Percentiles rank a stretch among this genome's conserved stretches.
phyloP scores from a whole-genome alignment of 495 filamentous ascomycete species.

The Clavariopsis aquatica region DNA sequence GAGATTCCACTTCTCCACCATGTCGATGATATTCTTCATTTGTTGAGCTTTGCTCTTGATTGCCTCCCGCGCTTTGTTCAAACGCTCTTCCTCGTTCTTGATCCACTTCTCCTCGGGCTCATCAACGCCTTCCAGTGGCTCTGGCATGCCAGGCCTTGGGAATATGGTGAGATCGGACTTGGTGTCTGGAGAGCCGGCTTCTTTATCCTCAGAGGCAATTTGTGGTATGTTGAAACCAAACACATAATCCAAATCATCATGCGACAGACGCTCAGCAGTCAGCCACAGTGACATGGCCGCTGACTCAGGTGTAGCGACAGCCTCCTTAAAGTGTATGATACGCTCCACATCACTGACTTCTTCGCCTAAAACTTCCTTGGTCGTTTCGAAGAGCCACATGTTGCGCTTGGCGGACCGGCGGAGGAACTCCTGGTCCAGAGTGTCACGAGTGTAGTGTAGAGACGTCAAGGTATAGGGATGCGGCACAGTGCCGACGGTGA shows the following conservation, averaged over 20 bases:
- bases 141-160: conserved; percentile 19
- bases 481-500: conserved; percentile 82
- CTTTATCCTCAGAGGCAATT: conserved; percentile 53
- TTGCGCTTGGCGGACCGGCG: conserved; percentile 77
- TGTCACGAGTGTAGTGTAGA: conserved; percentile 55
- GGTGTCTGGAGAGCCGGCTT: conserved; percentile 32
- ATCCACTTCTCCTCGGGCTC: conserved; percentile 55
- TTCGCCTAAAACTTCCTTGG: conserved; percentile 64
- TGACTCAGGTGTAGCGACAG: conserved; percentile 66
- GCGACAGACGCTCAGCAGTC: conserved; percentile 65
- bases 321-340: conserved; percentile 76
- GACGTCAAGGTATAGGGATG: conserved; percentile 83
- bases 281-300: conserved; percentile 72
- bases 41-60: conserved; percentile 48
- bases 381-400: conserved; percentile 72
- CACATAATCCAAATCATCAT: conserved; percentile 77
- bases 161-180: conserved; percentile 13
- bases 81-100: conserved; percentile 28
- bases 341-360: conserved; percentile 62
- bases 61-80: conserved; percentile 47
- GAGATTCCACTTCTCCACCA: conserved; percentile 88
- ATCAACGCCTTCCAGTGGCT: conserved; percentile 21
- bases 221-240: conserved; percentile 81
- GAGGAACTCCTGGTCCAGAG: conserved; percentile 66
- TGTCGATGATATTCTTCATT: conserved; percentile 52